Evolutionary conservation across 1,284 basidiomycete species (phyloP).

Genomic region (Porodaedalea pini): DNA sequence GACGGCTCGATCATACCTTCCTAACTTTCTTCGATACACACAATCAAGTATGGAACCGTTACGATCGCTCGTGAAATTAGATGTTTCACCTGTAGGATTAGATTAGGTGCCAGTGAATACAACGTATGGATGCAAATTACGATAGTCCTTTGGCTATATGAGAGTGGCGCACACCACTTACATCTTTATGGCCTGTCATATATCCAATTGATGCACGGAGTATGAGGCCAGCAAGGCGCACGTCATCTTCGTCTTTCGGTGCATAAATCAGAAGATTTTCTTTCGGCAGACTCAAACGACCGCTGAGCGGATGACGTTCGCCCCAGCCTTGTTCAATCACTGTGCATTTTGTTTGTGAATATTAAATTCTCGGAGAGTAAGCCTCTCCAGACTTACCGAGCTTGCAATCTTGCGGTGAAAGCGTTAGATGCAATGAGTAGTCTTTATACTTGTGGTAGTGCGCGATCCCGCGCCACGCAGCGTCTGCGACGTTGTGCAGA

Average conservation of each 20-base stretch:
- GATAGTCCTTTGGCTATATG: too few relatives aligned
- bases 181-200: conserved; percentile 7
- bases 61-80: too few relatives aligned
- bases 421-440: conserved; percentile 26
- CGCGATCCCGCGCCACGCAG: conserved; percentile 24
- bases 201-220: conserved; percentile 24
- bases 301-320: conserved; percentile 27
- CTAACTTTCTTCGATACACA: background rate
- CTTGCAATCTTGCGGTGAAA: conserved; percentile 27
- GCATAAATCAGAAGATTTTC: conserved; percentile 30
- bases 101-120: too few relatives aligned
- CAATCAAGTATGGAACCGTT: too few relatives aligned
- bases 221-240: conserved; percentile 25
- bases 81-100: too few relatives aligned
- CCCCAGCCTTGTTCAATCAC: conserved; percentile 30
- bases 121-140: too few relatives aligned
- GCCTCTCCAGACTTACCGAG: conserved; percentile 19
- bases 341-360: conserved; percentile 1
- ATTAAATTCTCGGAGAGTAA: background rate
- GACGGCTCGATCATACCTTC: conserved; percentile 7
- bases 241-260: conserved; percentile 26
- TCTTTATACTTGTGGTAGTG: conserved; percentile 26
- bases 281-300: conserved; percentile 20
- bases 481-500: conserved; percentile 21
- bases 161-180: background rate